phyloP scores from a whole-genome alignment of 2,329 filamentous ascomycete genomes.

The Macrophomina phaseolina region DNA sequence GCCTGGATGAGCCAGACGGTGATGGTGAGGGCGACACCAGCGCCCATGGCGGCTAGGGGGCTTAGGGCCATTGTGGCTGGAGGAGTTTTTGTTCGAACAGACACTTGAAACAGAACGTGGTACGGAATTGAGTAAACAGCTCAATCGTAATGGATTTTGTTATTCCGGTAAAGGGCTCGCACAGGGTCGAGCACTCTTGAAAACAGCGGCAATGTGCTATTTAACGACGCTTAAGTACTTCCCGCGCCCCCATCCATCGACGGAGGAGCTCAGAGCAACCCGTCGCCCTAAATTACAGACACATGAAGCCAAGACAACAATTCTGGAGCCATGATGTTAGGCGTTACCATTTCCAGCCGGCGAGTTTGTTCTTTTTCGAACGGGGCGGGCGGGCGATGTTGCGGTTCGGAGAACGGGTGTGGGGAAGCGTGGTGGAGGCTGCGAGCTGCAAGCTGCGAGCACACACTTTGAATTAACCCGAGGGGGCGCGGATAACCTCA shows the following conservation, averaged over 20 bases:
- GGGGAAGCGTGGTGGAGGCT: background rate
- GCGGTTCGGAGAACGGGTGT: conserved; percentile 2
- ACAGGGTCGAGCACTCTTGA: no score
- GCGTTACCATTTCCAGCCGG: no score
- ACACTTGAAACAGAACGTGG: background rate
- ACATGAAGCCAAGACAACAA: no score
- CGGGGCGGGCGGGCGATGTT: background rate
- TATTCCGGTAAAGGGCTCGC: background rate
- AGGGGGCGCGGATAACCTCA: background rate
- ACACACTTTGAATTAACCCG: background rate
- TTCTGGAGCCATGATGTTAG: no score
- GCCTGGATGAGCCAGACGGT: conserved; percentile 7
- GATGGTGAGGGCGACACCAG: background rate
- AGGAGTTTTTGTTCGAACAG: background rate
- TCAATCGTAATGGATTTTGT: background rate
- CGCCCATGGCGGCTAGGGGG: background rate
- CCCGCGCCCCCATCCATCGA: no score
- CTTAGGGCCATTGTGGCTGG: background rate
- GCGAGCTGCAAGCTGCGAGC: background rate
- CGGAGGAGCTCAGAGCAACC: no score
- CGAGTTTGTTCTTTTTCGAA: no score
- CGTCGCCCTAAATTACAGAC: no score
- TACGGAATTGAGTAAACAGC: no score
- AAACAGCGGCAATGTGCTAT: no score
- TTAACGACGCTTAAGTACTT: no score